Evolutionary conservation across 352 stramenopile genomes (phyloP), one percentile per base, ranked within the genome.

Genomic region (Phytophthora colocasiae): DNA sequence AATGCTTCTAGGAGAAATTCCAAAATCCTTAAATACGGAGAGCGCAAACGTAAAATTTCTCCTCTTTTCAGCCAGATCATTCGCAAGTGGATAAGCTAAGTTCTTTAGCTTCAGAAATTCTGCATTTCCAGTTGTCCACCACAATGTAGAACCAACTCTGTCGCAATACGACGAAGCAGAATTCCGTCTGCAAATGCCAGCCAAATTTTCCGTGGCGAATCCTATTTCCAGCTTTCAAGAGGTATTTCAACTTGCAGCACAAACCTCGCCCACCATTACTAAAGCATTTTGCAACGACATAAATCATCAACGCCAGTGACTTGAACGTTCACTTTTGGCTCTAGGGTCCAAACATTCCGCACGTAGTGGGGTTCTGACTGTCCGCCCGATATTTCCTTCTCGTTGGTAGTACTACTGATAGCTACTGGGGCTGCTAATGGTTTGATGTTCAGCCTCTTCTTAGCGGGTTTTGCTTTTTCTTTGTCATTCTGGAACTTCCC

Each of bases 291-390:
- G 61, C 61, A n/a, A 44, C 38, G 41, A 2, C 22, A 38, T n/a
- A n/a, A n/a, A 31, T 60, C 46, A 3, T 71, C 55, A 19, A 2
- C 39, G n/a, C 3, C 15, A 40, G 4, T 34, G n/a, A 31, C 12
- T 36, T 43, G 17, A 36, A 31, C 12, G 9, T 43, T 55, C 14
- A 39, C 3, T 43, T 44, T 67, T 69, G 2, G 34, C 64, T 22
- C 38, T 59, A 26, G 71, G 75, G 40, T 82, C 77, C 4, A 81
- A n/a, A 17, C 80, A 81, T 81, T 8, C 62, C 58, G 57, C 77
- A 83, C 12, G 78, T 63, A 5, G n/a, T n/a, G 58, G 79, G 17
- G 81, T 58, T 4, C 74, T 64, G 1, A 47, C 67, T 8, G 63
- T 47, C 9, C 66, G 27, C 45, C 45, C 4, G 50, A 48, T 15